phyloP scores from a whole-genome alignment of 176 grass and related monocot genomes.

The Neostapfia colusana region DNA sequence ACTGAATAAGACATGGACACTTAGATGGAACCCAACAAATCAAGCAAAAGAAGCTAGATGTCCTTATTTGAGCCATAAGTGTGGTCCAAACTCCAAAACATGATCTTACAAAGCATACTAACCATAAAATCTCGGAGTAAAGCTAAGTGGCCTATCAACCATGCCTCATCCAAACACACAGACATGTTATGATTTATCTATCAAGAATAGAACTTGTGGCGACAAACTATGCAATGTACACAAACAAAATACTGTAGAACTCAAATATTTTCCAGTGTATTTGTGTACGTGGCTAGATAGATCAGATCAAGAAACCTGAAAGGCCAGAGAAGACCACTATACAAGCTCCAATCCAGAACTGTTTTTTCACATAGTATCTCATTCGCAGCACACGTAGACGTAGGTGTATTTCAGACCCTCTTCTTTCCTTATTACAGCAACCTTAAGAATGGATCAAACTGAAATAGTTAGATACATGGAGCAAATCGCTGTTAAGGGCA shows the following conservation, averaged over 20 bases:
- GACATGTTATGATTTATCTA: neutral
- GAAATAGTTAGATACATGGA: neutral
- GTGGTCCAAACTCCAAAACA: neutral
- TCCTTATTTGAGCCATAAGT: neutral
- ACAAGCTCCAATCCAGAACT: neutral
- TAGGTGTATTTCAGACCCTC: no score
- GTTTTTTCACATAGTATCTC: neutral
- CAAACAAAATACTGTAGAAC: neutral
- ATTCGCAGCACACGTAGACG: no score
- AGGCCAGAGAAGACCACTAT: neutral
- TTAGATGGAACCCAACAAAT: neutral
- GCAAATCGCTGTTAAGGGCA: neutral
- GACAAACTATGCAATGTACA: neutral
- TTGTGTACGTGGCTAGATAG: neutral
- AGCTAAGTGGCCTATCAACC: neutral
- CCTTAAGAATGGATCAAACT: neutral
- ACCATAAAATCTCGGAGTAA: neutral
- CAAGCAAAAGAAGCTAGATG: neutral
- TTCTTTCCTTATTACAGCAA: no score
- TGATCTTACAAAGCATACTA: neutral
- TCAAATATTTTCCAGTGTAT: neutral
- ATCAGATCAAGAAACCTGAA: neutral
- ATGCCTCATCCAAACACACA: neutral
- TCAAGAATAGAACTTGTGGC: neutral
- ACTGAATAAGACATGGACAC: neutral